phyloP scores from a whole-genome alignment of 2,329 filamentous ascomycete genomes.

The Paradendryphiella salina region DNA sequence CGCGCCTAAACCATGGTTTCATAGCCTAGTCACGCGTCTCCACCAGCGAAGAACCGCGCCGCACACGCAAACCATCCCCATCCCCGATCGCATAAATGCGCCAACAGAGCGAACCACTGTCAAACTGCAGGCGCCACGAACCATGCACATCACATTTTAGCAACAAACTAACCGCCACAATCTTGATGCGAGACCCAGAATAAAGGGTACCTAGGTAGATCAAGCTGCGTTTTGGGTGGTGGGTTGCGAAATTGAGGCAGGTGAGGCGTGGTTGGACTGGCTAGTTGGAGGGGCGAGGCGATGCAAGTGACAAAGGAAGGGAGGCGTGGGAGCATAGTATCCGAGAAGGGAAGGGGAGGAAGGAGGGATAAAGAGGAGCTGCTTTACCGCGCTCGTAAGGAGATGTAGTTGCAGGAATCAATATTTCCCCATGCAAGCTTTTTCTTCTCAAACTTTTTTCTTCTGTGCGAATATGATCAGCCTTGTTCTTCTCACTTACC shows the following conservation, averaged over 20 bases:
- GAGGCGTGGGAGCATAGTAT: too few relatives aligned
- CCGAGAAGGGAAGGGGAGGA: not conserved
- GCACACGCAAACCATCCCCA: constrained; percentile 1
- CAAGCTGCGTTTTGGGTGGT: not conserved
- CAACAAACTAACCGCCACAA: not conserved
- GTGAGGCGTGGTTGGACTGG: constrained; percentile 1
- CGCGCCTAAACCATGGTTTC: constrained; percentile 9
- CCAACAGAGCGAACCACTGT: constrained; percentile 7
- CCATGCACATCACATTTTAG: not conserved
- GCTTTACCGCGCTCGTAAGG: not conserved
- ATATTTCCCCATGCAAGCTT: not conserved
- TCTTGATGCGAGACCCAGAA: constrained; percentile 1
- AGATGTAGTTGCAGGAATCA: not conserved
- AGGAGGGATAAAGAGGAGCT: not conserved
- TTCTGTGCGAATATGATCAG: constrained; percentile 1
- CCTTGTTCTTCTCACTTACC: not conserved
- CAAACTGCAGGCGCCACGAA: constrained; percentile 12
- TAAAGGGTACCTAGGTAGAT: not conserved
- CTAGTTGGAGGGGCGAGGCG: not conserved
- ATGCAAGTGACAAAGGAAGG: not conserved
- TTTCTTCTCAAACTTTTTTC: too few relatives aligned
- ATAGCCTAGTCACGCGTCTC: not conserved
- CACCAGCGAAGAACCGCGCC: constrained; percentile 3
- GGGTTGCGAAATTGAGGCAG: not conserved
- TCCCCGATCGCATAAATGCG: constrained; percentile 1